Conservation (phyloP, 2,329 filamentous ascomycete species). For the Pezicula carpinea region DNA sequence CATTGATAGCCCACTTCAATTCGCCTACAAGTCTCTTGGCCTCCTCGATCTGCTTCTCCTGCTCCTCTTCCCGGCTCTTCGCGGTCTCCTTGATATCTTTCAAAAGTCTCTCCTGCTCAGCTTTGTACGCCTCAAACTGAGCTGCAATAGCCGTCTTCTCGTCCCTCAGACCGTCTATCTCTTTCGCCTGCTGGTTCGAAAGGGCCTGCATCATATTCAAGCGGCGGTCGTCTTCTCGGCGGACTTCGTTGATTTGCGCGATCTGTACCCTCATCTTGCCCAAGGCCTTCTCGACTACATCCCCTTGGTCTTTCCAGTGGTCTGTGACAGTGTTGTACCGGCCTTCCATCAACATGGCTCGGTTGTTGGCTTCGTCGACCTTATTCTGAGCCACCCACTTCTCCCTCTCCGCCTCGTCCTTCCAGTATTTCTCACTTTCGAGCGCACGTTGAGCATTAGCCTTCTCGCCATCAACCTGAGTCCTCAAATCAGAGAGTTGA, state of each 20-base stretch:
- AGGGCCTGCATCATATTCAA: conserved; percentile 62
- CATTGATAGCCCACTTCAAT: conserved; percentile 67
- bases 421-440: conserved; percentile 57
- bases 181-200: conserved; percentile 68
- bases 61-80: conserved; percentile 53
- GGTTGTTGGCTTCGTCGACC: conserved; percentile 60
- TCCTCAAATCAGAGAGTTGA: conserved; percentile 65
- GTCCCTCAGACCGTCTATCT: conserved; percentile 54
- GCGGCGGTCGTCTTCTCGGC: conserved; percentile 52
- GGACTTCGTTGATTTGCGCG: background rate
- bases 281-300: conserved; percentile 51
- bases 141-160: conserved; percentile 58
- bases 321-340: conserved; percentile 63
- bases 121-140: conserved; percentile 61
- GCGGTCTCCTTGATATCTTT: conserved; percentile 55
- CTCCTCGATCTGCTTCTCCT: conserved; percentile 53
- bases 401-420: conserved; percentile 58
- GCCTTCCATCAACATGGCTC: conserved; percentile 64
- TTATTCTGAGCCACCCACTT: conserved; percentile 55
- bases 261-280: conserved; percentile 46
- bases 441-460: conserved; percentile 55
- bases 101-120: conserved; percentile 57
- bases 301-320: conserved; percentile 63
- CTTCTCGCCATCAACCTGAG: conserved; percentile 59
- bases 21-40: conserved; percentile 58